Evolutionary conservation across 805 yeast species (phyloP).

Genomic region (Nakazawaea ishiwadae): DNA sequence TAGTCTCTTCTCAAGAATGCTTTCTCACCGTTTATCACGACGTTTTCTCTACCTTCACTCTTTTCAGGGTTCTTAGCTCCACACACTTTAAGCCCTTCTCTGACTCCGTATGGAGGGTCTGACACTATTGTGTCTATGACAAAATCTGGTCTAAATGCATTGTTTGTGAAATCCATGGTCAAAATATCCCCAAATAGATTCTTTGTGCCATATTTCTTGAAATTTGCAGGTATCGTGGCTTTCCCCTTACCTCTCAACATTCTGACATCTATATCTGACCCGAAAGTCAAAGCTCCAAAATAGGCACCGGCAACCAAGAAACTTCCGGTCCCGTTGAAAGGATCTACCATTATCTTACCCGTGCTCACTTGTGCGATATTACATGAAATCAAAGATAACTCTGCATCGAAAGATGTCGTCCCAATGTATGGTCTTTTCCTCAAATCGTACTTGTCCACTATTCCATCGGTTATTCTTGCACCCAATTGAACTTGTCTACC

Average conservation of each 20-base stretch:
- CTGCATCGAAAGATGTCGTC: constrained; percentile 96
- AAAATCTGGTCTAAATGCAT: constrained; percentile 63
- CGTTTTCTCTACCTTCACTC: constrained; percentile 66
- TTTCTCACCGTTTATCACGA: constrained; percentile 72
- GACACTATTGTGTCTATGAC: constrained; percentile 78
- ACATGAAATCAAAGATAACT: constrained; percentile 79
- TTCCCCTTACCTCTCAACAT: constrained; percentile 62
- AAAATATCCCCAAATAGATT: constrained; percentile 64
- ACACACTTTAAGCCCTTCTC: constrained; percentile 91
- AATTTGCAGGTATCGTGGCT: constrained; percentile 46
- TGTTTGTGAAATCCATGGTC: constrained; percentile 94
- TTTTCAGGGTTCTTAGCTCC: constrained; percentile 71
- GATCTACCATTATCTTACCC: constrained; percentile 78
- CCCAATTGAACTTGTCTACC: constrained; percentile 67
- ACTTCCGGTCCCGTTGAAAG: constrained; percentile 96
- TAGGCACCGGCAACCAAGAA: constrained; percentile 84
- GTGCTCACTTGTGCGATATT: constrained; percentile 73
- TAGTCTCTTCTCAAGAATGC: constrained; percentile 79
- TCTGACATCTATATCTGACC: constrained; percentile 89
- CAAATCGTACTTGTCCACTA: constrained; percentile 75
- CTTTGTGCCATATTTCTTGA: constrained; percentile 64
- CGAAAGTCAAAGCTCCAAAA: constrained; percentile 75
- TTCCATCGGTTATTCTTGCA: constrained; percentile 51
- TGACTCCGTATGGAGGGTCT: constrained; percentile 97
- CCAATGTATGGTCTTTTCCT: constrained; percentile 85